phyloP scores from a whole-genome alignment of 331 rosid genomes.

The Quercus tomentella region DNA sequence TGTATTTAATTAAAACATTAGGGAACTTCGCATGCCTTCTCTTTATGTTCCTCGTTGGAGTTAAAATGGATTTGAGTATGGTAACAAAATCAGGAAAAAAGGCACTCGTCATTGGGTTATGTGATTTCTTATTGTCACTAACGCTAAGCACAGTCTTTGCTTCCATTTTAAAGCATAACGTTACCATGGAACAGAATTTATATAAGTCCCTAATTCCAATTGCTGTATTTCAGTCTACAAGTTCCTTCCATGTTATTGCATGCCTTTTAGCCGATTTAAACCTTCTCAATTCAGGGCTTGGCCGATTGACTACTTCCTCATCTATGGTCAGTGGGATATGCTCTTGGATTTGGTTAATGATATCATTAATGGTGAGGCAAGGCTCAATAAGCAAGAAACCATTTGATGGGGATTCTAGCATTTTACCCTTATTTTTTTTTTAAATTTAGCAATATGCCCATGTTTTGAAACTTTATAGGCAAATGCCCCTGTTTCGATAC shows the following conservation, averaged over 20 bases:
- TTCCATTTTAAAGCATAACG: background rate
- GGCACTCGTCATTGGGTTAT: constrained; percentile 35
- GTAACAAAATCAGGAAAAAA: constrained; percentile 34
- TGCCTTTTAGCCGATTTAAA: constrained; percentile 42
- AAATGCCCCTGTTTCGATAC: too few species aligned
- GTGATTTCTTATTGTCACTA: constrained; percentile 18
- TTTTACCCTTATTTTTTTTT: too few species aligned
- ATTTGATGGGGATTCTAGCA: too few species aligned
- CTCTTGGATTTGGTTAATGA: background rate
- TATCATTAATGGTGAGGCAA: background rate
- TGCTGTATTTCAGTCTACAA: constrained; percentile 25
- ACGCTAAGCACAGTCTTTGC: background rate
- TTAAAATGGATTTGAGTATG: constrained; percentile 33
- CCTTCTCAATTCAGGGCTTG: constrained; percentile 61
- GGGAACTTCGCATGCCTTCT: constrained; percentile 47
- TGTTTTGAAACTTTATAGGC: too few species aligned
- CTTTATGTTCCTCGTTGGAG: constrained; percentile 46
- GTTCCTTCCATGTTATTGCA: constrained; percentile 42
- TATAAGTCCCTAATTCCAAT: background rate
- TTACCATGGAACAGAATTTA: constrained; percentile 4
- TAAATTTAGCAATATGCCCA: too few species aligned
- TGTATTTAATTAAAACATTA: constrained; percentile 36
- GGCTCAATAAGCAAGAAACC: accelerated
- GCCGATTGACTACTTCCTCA: constrained; percentile 44
- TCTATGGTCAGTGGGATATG: constrained; percentile 41